phyloP scores from a whole-genome alignment of 495 filamentous ascomycete genomes.

The Pyronema domesticum region DNA sequence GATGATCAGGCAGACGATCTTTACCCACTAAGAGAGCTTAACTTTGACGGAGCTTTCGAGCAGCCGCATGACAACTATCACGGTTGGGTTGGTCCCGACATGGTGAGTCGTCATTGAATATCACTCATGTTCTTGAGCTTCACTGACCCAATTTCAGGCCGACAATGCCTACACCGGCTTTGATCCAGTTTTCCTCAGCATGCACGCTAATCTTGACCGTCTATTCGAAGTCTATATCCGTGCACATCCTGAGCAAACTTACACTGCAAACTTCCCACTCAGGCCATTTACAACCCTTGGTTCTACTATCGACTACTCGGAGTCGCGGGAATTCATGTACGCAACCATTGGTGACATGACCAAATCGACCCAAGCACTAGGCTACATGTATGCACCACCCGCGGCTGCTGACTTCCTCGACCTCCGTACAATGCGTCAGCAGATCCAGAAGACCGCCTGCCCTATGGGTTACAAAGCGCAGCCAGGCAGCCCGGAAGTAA shows the following conservation, averaged over 20 bases:
- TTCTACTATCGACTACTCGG: background rate
- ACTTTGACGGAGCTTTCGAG: slow-evolving; percentile 13
- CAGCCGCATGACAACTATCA: slow-evolving; percentile 13
- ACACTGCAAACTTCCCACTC: slow-evolving; percentile 11
- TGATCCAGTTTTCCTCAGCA: slow-evolving; percentile 11
- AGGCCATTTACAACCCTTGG: slow-evolving; percentile 2
- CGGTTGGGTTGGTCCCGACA: slow-evolving; percentile 12
- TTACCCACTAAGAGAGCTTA: slow-evolving; percentile 1
- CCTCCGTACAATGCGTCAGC: background rate
- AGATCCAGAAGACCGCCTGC: background rate
- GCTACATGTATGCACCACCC: slow-evolving; percentile 9
- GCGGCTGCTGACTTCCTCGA: slow-evolving; percentile 1
- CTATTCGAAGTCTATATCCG: slow-evolving; percentile 10
- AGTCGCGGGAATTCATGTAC: slow-evolving; percentile 5
- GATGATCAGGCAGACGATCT: background rate
- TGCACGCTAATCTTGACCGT: slow-evolving; percentile 12
- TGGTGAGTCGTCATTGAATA: no score
- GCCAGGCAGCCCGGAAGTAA: background rate
- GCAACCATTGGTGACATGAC: slow-evolving; percentile 15
- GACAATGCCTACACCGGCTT: slow-evolving; percentile 15
- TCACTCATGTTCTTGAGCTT: background rate
- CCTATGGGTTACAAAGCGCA: background rate
- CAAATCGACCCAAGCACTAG: slow-evolving; percentile 4
- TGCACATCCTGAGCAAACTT: slow-evolving; percentile 1
- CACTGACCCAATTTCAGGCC: slow-evolving; percentile 4